A percentile compares a stretch with the other conserved stretches of the same genome.
Conservation (phyloP, 2,329 filamentous ascomycete genomes). For the Zymoseptoria crescenta region DNA sequence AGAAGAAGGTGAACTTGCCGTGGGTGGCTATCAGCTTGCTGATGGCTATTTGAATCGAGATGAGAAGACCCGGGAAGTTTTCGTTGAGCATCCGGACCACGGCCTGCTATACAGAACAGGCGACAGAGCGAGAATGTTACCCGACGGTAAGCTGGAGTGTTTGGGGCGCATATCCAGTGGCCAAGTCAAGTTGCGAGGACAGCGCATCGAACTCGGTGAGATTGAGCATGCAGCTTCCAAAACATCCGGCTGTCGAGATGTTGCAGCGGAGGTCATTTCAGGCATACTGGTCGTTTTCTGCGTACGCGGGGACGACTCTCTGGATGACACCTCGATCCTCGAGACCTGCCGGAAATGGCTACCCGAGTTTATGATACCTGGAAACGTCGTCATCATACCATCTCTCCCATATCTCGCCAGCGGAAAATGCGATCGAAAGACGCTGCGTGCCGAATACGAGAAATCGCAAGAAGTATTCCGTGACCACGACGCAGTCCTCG, state of each 20-base stretch:
- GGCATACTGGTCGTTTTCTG: conserved; percentile 70
- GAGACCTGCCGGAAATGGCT: conserved; percentile 65
- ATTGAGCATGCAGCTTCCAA: conserved; percentile 63
- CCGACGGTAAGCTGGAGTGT: conserved; percentile 69
- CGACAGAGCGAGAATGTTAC: conserved; percentile 65
- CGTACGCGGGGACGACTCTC: conserved; percentile 40
- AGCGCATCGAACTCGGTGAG: conserved; percentile 51
- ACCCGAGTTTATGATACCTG: conserved; percentile 74
- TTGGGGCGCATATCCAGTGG: conserved; percentile 70
- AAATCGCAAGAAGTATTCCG: conserved; percentile 14
- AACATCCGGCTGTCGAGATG: conserved; percentile 54
- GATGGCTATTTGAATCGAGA: conserved; percentile 72
- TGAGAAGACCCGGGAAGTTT: conserved; percentile 64
- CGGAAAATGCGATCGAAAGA: conserved; percentile 71
- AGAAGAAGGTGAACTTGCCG: conserved; percentile 67
- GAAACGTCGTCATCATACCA: conserved; percentile 57
- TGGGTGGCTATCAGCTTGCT: conserved; percentile 75
- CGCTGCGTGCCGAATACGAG: conserved; percentile 51
- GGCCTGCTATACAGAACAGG: conserved; percentile 76
- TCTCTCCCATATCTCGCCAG: conserved; percentile 69
- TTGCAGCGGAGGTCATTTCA: conserved; percentile 58
- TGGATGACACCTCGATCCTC: conserved; percentile 42
- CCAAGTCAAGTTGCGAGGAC: conserved; percentile 80
- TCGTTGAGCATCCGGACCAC: conserved; percentile 56
- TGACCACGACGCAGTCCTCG: conserved; percentile 15